Evolutionary conservation across 441 rosid species (phyloP), one percentile per base, ranked within the genome.

Genomic region (California macrophylla): DNA sequence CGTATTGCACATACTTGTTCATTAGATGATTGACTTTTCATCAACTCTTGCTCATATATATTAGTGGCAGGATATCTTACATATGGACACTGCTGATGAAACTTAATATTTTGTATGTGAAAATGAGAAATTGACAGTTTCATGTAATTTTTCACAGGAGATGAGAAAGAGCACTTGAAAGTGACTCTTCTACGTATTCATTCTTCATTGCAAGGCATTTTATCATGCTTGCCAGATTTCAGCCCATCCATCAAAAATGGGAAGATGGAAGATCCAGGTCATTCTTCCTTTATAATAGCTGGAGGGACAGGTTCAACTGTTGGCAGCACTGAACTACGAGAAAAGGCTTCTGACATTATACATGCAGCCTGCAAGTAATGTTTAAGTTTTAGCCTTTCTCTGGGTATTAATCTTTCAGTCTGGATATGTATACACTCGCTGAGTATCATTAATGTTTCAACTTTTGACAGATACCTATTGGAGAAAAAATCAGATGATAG

Each of bases 141-240:
- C 52, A 23, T 77, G 72, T 66, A 58, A 70, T 71, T 76, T 83
- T 52, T 75, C 74, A 76, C 76, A 96, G 99, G 98, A 77, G 88
- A 84, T 61, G 98, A 96, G 87, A 96, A 96, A 83, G 93, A 86
- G 76, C 97, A 91, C 88, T 83, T 96, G 85, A 96, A 96, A 84
- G 97, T 89, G 87, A 92, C 98, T 73, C 96, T 96, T 82, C 69
- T 96, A 85, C 99, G 98, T 71, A 92, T 96, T 80, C 90, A 92
- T 82, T 92, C 99, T 24, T 85, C 96, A 68, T 67, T 96, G 96
- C 98, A 88, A 86, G 99, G 99, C 80, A 96, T 91, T 84, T 84
- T 91, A 74, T 96, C 97, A 74, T 96, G 99, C 89, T 87, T 96
- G 85, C 98, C 98, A 82, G 97, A 96, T 88, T 96, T 96, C 85